Base-by-base conservation (phyloP, 495 filamentous ascomycete species). In the Tuber brumale region DNA sequence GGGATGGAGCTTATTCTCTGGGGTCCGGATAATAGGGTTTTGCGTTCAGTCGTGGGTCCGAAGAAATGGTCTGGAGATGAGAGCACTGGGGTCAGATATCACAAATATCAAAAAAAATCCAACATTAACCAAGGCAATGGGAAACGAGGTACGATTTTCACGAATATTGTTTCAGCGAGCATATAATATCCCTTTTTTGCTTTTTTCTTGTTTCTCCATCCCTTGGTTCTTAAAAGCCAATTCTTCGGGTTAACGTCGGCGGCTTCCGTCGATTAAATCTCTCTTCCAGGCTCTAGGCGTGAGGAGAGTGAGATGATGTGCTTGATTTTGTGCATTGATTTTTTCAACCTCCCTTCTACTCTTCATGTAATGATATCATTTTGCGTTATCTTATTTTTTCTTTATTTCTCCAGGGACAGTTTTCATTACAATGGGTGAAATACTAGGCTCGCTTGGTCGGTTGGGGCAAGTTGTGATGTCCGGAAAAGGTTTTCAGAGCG, bases 81-180 rank as follows among this genome's bases (percentile, higher is more conserved):
- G n/a, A 66, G 31, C 27, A 6, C 57, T 35, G 7, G 27, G 57
- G 27, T 19, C 57, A 35, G 14, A 35, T 35, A 31, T 66, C 57
- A 66, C 4, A 46, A 18, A n/a, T n/a, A n/a, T n/a, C 3, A 31
- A 66, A 66, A 31, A 8, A 35, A 66, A n/a, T 61, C n/a, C 2
- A 61, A 66, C 35, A 18, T 66, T 35, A 14, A 27, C 27, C 10
- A 66, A 35, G 4, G 16, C 31, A 35, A 27, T 8, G 27, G 57
- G 10, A 66, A 19, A 19, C 14, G 57, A 35, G 27, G 5, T 7
- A 66, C 57, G 57, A 66, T 35, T 66, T 31, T 35, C 57, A 66
- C 27, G 57, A 66, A 66, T 66, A 66, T 35, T 66, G 57, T 66
- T 66, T 66, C 27, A 66, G 57, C 57, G 57, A 66, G 57, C 57